phyloP scores from a whole-genome alignment of 2,329 filamentous ascomycete genomes.

The Apiospora rasikravindrae region DNA sequence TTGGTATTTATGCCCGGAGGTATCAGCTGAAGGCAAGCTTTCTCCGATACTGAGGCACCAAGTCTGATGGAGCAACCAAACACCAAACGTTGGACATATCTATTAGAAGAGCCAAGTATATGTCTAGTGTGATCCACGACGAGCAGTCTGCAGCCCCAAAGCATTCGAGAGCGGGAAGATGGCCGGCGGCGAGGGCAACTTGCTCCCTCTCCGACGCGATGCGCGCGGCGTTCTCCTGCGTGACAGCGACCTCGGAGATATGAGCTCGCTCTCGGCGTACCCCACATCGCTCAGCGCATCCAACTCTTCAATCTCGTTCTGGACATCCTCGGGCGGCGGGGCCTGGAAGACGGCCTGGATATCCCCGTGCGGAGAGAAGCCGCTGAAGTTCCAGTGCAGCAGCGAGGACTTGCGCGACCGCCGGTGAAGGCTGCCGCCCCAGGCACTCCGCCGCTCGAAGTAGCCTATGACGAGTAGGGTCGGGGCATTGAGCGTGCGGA shows the following conservation, averaged over 20 bases:
- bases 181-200: conserved; percentile 9
- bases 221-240: neutral
- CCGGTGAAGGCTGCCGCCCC: neutral
- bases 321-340: conserved; percentile 54
- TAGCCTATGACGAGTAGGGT: conserved; percentile 65
- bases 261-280: conserved; percentile 22
- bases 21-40: no score
- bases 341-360: conserved; percentile 65
- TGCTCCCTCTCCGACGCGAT: neutral
- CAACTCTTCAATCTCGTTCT: conserved; percentile 41
- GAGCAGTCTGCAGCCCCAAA: neutral
- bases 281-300: conserved; percentile 41
- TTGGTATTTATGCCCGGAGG: no score
- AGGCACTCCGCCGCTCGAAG: conserved; percentile 63
- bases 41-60: no score
- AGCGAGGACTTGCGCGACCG: conserved; percentile 24
- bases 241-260: conserved; percentile 19
- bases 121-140: neutral
- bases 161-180: neutral
- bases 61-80: no score
- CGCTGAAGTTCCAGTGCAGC: conserved; percentile 51
- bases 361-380: conserved; percentile 62
- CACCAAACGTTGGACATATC: no score
- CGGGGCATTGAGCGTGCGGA: conserved; percentile 68
- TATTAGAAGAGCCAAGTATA: no score